Conservation (phyloP, 208 protist genomes). For the Lotmaria passim region DNA sequence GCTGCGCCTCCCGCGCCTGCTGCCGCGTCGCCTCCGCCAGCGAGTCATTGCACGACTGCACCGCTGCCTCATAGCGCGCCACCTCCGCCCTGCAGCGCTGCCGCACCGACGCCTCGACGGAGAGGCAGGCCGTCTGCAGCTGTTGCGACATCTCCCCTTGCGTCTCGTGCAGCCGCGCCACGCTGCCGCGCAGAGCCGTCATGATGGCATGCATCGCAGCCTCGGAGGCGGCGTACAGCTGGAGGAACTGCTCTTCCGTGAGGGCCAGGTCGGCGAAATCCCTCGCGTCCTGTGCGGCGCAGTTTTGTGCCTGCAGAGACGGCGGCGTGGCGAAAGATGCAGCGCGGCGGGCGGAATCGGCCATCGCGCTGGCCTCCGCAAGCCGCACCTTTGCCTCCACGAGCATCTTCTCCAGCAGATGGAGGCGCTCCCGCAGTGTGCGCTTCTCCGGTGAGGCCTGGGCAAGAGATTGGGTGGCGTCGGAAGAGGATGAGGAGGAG, state of each 20-base stretch:
- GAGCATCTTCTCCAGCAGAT: slow-evolving; percentile 36
- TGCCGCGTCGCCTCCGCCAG: slow-evolving; percentile 3
- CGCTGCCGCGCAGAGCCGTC: neutral
- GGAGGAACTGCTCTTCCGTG: slow-evolving; percentile 1
- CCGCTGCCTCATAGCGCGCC: slow-evolving; percentile 14
- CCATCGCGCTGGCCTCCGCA: slow-evolving; percentile 32
- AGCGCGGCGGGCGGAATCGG: neutral
- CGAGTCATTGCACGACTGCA: slow-evolving; percentile 10
- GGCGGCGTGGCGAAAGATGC: neutral
- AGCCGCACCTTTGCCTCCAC: slow-evolving; percentile 38
- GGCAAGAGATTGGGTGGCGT: neutral
- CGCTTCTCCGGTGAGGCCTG: slow-evolving; percentile 8
- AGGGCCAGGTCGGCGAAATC: slow-evolving; percentile 25
- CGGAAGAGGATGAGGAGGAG: neutral
- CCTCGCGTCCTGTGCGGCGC: slow-evolving; percentile 18
- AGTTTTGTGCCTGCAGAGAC: slow-evolving; percentile 15
- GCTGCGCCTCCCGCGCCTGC: neutral
- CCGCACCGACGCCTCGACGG: slow-evolving; percentile 21
- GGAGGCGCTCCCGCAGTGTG: slow-evolving; percentile 27
- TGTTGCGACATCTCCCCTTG: slow-evolving; percentile 23
- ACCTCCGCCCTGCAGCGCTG: slow-evolving; percentile 9
- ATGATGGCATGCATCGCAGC: neutral
- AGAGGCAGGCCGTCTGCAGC: slow-evolving; percentile 11
- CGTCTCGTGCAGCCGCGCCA: neutral
- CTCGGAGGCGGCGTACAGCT: slow-evolving; percentile 14